Evolutionary conservation across 225 moss, liverwort and hornwort genomes (phyloP).

Genomic region (Bryoerythrophyllum caledonicum): DNA sequence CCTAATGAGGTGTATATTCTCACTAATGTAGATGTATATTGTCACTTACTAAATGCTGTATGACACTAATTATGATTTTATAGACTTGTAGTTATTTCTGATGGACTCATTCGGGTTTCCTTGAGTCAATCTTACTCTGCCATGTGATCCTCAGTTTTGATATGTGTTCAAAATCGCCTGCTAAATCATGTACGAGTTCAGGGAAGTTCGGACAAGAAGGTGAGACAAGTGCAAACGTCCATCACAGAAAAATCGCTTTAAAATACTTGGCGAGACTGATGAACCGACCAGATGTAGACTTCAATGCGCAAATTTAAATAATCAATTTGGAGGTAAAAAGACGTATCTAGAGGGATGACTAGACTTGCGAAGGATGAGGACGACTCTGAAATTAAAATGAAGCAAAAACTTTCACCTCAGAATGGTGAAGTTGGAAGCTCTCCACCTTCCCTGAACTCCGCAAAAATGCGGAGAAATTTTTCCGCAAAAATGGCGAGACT

Average conservation of each 20-base stretch:
- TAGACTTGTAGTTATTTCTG: not conserved
- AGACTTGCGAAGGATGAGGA: not conserved
- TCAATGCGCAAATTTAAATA: not conserved
- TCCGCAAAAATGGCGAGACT: not conserved
- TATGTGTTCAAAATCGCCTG: not conserved
- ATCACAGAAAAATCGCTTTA: not conserved
- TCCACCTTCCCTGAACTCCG: not conserved
- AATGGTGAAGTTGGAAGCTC: not conserved
- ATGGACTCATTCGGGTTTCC: not conserved
- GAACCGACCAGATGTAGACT: not conserved
- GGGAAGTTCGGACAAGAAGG: not conserved
- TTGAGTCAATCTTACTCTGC: not conserved
- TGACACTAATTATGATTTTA: no score
- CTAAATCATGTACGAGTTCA: not conserved
- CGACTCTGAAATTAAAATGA: not conserved
- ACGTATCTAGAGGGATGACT: not conserved
- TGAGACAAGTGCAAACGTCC: not conserved
- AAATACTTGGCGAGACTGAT: not conserved
- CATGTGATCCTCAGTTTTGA: not conserved
- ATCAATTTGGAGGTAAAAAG: not conserved
- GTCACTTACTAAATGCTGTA: no score
- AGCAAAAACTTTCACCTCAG: not conserved
- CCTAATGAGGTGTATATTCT: no score
- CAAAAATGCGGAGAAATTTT: not conserved
- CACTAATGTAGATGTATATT: no score